Percentiles rank a stretch among this genome's conserved stretches.
phyloP scores from a whole-genome alignment of 2,329 filamentous ascomycete genomes.

The Paracoccidioides brasiliensis region DNA sequence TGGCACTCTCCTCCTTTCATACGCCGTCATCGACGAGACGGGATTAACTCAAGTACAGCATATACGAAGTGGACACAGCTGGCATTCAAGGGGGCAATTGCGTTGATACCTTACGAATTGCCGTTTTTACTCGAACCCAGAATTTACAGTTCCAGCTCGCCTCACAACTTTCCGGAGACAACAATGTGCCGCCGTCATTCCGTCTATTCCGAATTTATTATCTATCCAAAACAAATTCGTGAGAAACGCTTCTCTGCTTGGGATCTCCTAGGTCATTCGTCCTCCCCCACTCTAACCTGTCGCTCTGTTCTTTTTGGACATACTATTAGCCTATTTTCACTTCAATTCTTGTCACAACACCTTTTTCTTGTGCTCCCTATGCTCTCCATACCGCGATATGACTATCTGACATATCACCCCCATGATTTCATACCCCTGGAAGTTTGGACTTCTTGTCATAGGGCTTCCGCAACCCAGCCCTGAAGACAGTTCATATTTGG shows the following conservation, averaged over 20 bases:
- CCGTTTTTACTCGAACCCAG: background rate
- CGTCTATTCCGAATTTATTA: background rate
- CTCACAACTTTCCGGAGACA: background rate
- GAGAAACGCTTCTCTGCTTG: background rate
- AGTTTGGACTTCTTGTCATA: background rate
- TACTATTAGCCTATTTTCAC: background rate
- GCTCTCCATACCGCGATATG: background rate
- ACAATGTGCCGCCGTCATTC: background rate
- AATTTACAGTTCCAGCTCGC: background rate
- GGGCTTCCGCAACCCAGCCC: background rate
- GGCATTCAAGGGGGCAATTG: background rate
- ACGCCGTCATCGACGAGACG: background rate
- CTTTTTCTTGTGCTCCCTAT: background rate
- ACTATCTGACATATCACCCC: background rate
- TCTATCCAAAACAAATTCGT: background rate
- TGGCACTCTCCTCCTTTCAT: background rate
- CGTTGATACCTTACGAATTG: background rate
- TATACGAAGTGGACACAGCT: background rate
- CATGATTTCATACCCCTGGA: background rate
- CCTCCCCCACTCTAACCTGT: background rate
- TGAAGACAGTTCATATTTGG: background rate
- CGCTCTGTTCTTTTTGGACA: too few species aligned
- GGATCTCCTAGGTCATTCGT: background rate
- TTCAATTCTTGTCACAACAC: background rate
- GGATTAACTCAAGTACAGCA: background rate